A percentile compares a stretch with the other conserved stretches of the same genome.
Evolutionary conservation across 1,284 basidiomycete genomes (phyloP).

Genomic region (Stereum hirsutum): DNA sequence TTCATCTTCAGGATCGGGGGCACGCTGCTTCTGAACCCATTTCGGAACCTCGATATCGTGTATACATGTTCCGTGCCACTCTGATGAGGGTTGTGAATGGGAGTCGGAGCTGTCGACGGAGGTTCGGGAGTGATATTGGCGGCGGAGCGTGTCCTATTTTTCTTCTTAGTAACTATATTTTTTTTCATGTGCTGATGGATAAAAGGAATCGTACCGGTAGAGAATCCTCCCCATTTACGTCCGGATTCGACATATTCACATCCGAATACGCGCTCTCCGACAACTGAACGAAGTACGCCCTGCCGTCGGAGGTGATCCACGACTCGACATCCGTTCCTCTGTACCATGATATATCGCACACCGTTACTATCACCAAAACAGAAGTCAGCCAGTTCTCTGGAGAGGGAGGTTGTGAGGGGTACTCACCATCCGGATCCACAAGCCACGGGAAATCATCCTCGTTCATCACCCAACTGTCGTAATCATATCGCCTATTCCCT

Average conservation of each 20-base stretch:
- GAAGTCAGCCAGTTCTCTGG: not conserved
- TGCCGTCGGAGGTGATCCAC: slow-evolving; percentile 76
- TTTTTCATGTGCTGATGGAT: not conserved
- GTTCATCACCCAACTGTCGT: slow-evolving; percentile 66
- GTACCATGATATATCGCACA: slow-evolving; percentile 49
- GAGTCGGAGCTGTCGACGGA: slow-evolving; percentile 13
- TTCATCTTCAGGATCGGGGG: slow-evolving; percentile 35
- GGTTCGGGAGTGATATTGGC: slow-evolving; percentile 5
- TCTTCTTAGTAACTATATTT: too few relatives aligned
- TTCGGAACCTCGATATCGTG: slow-evolving; percentile 60
- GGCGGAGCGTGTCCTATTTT: too few relatives aligned
- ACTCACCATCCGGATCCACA: slow-evolving; percentile 56
- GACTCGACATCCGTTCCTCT: slow-evolving; percentile 55
- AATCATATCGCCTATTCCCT: slow-evolving; percentile 20
- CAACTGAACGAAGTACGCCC: slow-evolving; percentile 68
- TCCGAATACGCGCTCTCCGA: slow-evolving; percentile 23
- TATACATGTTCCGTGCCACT: slow-evolving; percentile 61
- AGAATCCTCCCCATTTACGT: slow-evolving; percentile 9
- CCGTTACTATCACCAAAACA: slow-evolving; percentile 34
- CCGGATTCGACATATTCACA: slow-evolving; percentile 11
- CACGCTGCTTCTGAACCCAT: slow-evolving; percentile 66
- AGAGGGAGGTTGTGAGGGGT: slow-evolving; percentile 1
- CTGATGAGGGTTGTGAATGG: slow-evolving; percentile 8
- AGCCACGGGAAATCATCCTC: slow-evolving; percentile 69
- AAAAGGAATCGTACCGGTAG: not conserved